Conservation (phyloP, 2,329 filamentous ascomycete genomes). For the Aspergillus thermomutatus region DNA sequence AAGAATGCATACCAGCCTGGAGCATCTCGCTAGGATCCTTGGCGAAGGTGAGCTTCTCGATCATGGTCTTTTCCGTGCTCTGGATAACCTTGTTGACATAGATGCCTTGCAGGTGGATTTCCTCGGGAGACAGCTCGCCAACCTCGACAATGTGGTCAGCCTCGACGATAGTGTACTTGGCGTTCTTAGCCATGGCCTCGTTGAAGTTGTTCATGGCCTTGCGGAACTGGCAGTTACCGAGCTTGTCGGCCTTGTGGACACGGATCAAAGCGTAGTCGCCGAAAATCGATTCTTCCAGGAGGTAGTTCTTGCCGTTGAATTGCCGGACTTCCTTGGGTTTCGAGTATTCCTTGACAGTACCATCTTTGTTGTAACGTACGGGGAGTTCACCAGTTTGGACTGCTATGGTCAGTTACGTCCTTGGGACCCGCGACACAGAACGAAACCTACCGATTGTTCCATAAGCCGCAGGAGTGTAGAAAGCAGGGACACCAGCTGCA, state of each 20-base stretch:
- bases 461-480: slow-evolving; percentile 76
- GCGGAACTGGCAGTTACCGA: slow-evolving; percentile 77
- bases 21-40: slow-evolving; percentile 56
- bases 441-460: slow-evolving; percentile 59
- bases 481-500: slow-evolving; percentile 83
- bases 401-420: slow-evolving; percentile 22
- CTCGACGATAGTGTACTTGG: slow-evolving; percentile 75
- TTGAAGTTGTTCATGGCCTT: slow-evolving; percentile 72
- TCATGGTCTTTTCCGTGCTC: slow-evolving; percentile 65
- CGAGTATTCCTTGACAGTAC: slow-evolving; percentile 67
- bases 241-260: slow-evolving; percentile 71
- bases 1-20: slow-evolving; percentile 50
- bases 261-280: slow-evolving; percentile 76
- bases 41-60: slow-evolving; percentile 76
- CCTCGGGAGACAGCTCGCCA: slow-evolving; percentile 68
- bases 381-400: slow-evolving; percentile 51
- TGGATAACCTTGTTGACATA: slow-evolving; percentile 79
- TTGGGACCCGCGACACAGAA: slow-evolving; percentile 41
- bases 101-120: slow-evolving; percentile 78
- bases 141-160: slow-evolving; percentile 78
- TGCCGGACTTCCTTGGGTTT: slow-evolving; percentile 67
- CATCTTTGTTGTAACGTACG: slow-evolving; percentile 82
- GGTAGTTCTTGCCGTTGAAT: slow-evolving; percentile 69
- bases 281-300: slow-evolving; percentile 73
- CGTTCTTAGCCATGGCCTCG: slow-evolving; percentile 76